Percentiles rank a stretch among this genome's conserved stretches.
phyloP scores from a whole-genome alignment of 202 grass and related monocot genomes.

The Schoenoplectus triqueter region DNA sequence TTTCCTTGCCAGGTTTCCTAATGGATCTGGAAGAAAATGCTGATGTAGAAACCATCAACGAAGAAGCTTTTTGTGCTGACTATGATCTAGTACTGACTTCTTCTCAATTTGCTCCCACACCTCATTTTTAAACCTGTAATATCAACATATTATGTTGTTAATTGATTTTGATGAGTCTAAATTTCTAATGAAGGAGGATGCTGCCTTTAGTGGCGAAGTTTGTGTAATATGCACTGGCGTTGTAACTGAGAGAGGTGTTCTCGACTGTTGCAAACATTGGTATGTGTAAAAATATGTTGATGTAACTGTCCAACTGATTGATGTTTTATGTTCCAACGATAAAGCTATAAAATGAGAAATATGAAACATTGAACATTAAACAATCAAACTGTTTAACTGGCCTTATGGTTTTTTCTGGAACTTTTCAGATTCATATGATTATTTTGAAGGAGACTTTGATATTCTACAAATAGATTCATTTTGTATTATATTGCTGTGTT shows the following conservation, averaged over 20 bases:
- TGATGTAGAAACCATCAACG: constrained; percentile 35
- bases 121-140: neutral
- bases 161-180: constrained; percentile 17
- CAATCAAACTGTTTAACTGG: neutral
- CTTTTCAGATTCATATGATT: constrained; percentile 6
- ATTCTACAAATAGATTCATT: neutral
- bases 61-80: neutral
- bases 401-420: neutral
- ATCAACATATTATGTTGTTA: constrained; percentile 11
- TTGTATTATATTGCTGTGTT: neutral
- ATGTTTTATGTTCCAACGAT: constrained; percentile 22
- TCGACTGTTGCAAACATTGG: constrained; percentile 91
- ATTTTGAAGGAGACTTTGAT: neutral
- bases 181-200: constrained; percentile 61
- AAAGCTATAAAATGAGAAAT: neutral
- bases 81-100: constrained; percentile 41
- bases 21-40: constrained; percentile 31
- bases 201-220: constrained; percentile 53
- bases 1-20: neutral
- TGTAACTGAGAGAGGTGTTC: constrained; percentile 73
- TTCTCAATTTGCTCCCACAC: constrained; percentile 31
- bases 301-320: constrained; percentile 37
- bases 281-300: constrained; percentile 40
- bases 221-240: constrained; percentile 88
- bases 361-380: neutral